Base-by-base conservation (phyloP, 169 alveolate genomes). In the Plasmodium gonderi region DNA sequence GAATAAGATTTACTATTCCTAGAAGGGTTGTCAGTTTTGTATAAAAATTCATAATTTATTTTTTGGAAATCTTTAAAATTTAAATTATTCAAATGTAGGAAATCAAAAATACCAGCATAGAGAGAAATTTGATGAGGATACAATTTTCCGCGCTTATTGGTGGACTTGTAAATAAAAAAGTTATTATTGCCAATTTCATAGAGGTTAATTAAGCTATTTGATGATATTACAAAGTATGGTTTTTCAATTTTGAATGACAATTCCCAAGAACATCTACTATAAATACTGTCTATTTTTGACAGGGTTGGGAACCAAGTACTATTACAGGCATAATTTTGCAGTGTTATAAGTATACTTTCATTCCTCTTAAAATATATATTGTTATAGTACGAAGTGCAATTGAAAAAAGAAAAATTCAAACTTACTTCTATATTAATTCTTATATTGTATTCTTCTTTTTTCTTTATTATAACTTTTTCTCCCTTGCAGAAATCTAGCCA, bases 221-320 rank as follows among this genome's bases (percentile, higher is more conserved):
- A 90, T 2, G 94, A 90, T 42, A 90, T 90, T 72, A 90, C 82
- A 78, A 90, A 67, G 51, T 78, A 90, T 6, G 94, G 94, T 5
- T 65, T 90, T 11, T 77, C 64, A 90, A 78, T 79, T 44, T 44
- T 90, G 74, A 26, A 90, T 38, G 26, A 31, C 1, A 33, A 12
- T 40, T n/a, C 38, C 94, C 94, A 90, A 20, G 42, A 31, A 78
- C 91, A 78, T 90, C 23, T 90, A 20, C 74, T 49, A 77, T 76
- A 64, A 38, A 51, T 47, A 49, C 76, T 76, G 20, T 65, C 33
- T 12, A 42, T 31, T 65, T 77, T 65, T 20, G 90, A 65, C 17
- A 90, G 31, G 12, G 94, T 90, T 12, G 94, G 94, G 72, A 90
- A 90, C 91, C 91, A 90, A 0, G 94, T 47, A 68, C 80, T 44